A percentile compares a stretch with the other conserved stretches of the same genome.
Evolutionary conservation across 345 rosid genomes (phyloP).

Genomic region (Hevea brasiliensis): DNA sequence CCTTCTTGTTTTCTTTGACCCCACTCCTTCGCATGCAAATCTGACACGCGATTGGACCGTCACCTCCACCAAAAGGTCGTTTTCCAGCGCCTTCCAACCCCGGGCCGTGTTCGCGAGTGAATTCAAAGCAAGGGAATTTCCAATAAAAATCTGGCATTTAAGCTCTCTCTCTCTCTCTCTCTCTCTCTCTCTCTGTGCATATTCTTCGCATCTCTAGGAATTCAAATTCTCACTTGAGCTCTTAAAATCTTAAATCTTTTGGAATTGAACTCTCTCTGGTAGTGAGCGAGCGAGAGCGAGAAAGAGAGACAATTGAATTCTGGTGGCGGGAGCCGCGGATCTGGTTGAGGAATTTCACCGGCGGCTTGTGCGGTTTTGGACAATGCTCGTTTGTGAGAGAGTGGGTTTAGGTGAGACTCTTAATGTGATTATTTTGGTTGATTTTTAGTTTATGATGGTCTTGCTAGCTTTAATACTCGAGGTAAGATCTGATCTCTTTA

Average conservation of each 20-base stretch:
- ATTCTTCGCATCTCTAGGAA: slow-evolving; percentile 34
- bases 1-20: not conserved
- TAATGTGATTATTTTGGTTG: no score
- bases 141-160: not conserved
- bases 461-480: no score
- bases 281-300: not conserved
- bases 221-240: slow-evolving; percentile 21
- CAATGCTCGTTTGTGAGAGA: slow-evolving; percentile 10
- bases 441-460: no score
- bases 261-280: slow-evolving; percentile 7
- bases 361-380: slow-evolving; percentile 15
- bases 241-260: not conserved
- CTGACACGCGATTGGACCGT: no score
- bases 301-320: slow-evolving; percentile 15
- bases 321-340: slow-evolving; percentile 28
- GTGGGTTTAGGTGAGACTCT: not conserved
- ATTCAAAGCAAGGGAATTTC: slow-evolving; percentile 40
- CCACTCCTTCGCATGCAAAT: no score
- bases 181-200: slow-evolving; percentile 21
- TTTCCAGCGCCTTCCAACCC: not conserved
- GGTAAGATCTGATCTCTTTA: no score
- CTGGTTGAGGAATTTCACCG: slow-evolving; percentile 18
- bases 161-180: not conserved
- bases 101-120: slow-evolving; percentile 25
- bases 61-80: not conserved